Evolutionary conservation across 345 rosid species (phyloP), one percentile per base, ranked within the genome.

Genomic region (Adansonia digitata): DNA sequence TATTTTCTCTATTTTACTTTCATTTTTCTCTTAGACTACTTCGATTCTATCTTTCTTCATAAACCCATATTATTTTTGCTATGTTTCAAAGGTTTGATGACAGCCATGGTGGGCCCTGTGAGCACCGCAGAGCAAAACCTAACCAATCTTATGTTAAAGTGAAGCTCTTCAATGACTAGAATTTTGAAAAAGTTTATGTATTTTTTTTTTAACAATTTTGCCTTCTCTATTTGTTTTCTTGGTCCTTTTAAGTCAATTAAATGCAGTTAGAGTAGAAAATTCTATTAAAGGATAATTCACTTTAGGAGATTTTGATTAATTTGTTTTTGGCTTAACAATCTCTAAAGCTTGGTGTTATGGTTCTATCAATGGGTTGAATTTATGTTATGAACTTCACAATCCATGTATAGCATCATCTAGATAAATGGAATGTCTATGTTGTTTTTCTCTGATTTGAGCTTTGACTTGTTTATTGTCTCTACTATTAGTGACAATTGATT

Each of bases 31-130:
- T n/a, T n/a, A n/a, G n/a, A n/a, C n/a, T n/a, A n/a, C n/a, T n/a
- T n/a, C n/a, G n/a, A n/a, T n/a, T n/a, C n/a, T n/a, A n/a, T n/a
- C n/a, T n/a, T n/a, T n/a, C n/a, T n/a, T n/a, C n/a, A n/a, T 3
- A 37, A 37, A 37, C 5, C 39, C 4, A 1, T n/a, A n/a, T n/a
- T 37, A 2, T 15, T 7, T 31, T 0, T 11, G 0, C 3, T 7
- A 10, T 4, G 14, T n/a, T 5, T 29, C 62, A 55, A 40, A 77
- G 78, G 48, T 42, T 82, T 85, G 85, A 85, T 76, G 34, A 71
- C 78, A 2, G 73, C 29, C 12, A 52, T 64, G 62, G 74, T 15
- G 45, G 65, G 40, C 10, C 37, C 55, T 13, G 7, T 17, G 46
- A 5, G 6, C 43, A 3, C 15, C 37, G n/a, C 11, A 13, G 20